Base-by-base conservation (phyloP, 2,329 filamentous ascomycete genomes). In the Magnaporthiopsis poae region DNA sequence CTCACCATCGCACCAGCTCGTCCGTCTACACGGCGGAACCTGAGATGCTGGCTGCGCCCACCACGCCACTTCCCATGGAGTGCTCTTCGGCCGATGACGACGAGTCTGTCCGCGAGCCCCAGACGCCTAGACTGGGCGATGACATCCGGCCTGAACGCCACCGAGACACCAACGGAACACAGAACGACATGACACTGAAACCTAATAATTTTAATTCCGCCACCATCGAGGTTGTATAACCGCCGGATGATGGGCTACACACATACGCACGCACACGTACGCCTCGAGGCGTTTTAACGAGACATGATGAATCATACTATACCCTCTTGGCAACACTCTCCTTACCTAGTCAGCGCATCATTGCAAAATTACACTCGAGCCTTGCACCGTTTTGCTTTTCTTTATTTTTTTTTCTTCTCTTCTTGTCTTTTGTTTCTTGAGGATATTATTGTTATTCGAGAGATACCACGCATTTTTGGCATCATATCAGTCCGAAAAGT, bases 111-210 rank as follows among this genome's bases (percentile, higher is more conserved):
- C 35, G 52, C 0, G 69, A 70, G 56, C 69, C 68, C 9, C 65
- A 68, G 66, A 71, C 71, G 2, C 71, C 71, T 0, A 66, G 67
- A 5, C 64, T 66, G 7, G 68, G 69, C 3, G 68, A 68, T 8
- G 33, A 68, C 29, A 33, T 61, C 18, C 25, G 61, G 13, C 35
- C 27, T 62, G 31, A 64, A 25, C 46, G 60, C 29, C 56, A 31
- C 52, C 29, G 13, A 15, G 39, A 59, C 8, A 46, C 39, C 35
- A 29, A 39, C 18, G 60, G 31, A 52, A 52, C 62, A 7, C 31
- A 62, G 21, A 59, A 66, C 21, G 33, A 64, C 0, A 18, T 64
- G 29, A 66, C 67, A n/a, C 65, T 68, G 21, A 63, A 64, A 12
- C 33, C 52, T 59, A 66, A 65, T 60, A 62, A 67, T 65, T 31